A percentile compares a stretch with the other conserved stretches of the same genome.
These are phyloP conservation scores for Rhizoclosmatium sp. DNA, from an alignment of 192 early-diverging fungal genomes.

Conservation along the genomic window DNA sequence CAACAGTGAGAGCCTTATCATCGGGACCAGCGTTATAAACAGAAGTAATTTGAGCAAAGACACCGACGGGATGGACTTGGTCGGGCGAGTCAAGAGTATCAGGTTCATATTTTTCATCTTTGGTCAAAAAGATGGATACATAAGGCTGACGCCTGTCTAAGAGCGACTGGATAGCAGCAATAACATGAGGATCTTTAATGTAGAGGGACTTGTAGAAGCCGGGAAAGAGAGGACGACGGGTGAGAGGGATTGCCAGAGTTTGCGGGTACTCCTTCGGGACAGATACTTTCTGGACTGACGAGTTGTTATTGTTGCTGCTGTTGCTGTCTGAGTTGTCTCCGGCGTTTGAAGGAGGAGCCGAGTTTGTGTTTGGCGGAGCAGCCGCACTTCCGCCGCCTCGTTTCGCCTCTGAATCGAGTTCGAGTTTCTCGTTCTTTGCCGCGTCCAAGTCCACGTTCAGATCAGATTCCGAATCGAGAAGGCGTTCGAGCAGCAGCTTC, in stretches of 20 bases:
- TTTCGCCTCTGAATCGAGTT: not conserved
- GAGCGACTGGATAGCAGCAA: slow-evolving; percentile 89
- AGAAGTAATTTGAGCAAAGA: slow-evolving; percentile 97
- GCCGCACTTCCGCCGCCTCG: not conserved
- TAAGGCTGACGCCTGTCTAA: slow-evolving; percentile 95
- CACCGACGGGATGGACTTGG: slow-evolving; percentile 90
- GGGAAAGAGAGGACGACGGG: slow-evolving; percentile 92
- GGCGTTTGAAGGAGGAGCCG: not conserved
- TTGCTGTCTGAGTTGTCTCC: slow-evolving; percentile 1
- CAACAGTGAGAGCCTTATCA: slow-evolving; percentile 80
- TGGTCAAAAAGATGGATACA: slow-evolving; percentile 92
- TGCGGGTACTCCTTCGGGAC: slow-evolving; percentile 94
- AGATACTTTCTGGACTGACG: slow-evolving; percentile 34
- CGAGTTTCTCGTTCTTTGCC: not conserved
- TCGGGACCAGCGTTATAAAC: slow-evolving; percentile 78
- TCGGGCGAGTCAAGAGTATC: slow-evolving; percentile 79
- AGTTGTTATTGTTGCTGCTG: not conserved
- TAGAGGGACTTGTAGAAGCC: slow-evolving; percentile 91
- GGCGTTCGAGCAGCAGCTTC: not conserved
- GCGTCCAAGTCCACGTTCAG: not conserved
- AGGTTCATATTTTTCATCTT: slow-evolving; percentile 86
- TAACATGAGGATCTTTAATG: slow-evolving; percentile 93
- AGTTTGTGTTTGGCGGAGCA: too few species aligned
- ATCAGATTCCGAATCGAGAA: not conserved
- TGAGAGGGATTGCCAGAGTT: slow-evolving; percentile 92